Evolutionary conservation across 352 stramenopile species (phyloP), one percentile per base, ranked within the genome.

Genomic region (Globisporangium nodosum): DNA sequence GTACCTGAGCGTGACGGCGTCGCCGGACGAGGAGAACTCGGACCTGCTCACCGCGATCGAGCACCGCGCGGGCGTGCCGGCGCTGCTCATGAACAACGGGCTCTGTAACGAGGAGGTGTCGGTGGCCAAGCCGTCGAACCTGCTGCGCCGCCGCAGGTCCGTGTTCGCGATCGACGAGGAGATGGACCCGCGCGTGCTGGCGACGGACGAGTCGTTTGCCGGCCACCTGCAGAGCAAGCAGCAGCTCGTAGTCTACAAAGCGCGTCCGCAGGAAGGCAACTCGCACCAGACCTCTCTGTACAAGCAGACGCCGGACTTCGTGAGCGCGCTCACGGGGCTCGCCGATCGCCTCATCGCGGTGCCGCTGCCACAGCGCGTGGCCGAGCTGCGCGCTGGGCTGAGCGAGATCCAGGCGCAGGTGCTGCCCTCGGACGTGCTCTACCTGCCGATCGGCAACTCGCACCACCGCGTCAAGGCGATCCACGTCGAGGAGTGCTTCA

Each of bases 391-490:
- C 11, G 66, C 75, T 27, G 75, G 78, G 2, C 55, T 92, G 27
- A 58, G 53, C 1, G 52, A 70, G 21, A 89, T 92, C 35, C 62
- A 78, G 49, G 66, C 74, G 21, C 64, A 71, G 27, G 76, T 81
- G 37, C 56, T 94, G 27, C 80, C 82, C 0, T 90, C 84, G 0
- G 78, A 89, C 24, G 80, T 90, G 48, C 78, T 92, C 51, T 94
- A 94, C 46, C 56, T 94, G 13, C 81, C 85, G 3, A 77, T 94
- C 12, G 85, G 85, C 1, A 87, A 94, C 58, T 74, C 78, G 12
- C 86, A 72, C 35, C 82, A 92, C 51, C 81, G 85, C 21, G 76
- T 94, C 11, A 91, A 91, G 52, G 66, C 69, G 5, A 78, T 94
- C 61, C 67, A 74, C 24, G 69, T 85, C 0, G 78, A 92, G 20